Base-by-base conservation (phyloP, 2,329 filamentous ascomycete genomes). In the Sarocladiaceae sp. region DNA sequence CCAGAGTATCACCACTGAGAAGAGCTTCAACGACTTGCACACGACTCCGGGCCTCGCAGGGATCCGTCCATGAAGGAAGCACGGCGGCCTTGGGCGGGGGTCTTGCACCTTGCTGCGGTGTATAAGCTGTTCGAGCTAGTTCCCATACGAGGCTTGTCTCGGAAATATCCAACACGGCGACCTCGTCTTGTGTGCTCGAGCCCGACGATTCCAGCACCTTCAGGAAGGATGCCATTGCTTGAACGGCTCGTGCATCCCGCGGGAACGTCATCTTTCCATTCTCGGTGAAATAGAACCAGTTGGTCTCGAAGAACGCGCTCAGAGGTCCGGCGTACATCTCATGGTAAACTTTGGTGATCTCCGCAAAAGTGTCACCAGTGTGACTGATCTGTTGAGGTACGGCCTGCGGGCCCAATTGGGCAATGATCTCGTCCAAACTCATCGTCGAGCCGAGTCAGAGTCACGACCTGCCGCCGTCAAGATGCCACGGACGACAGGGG, bases 281-380 rank as follows among this genome's bases (percentile, higher is more conserved):
- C 13, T 75, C 76, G 44, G 64, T 64, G 46, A 76, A 73, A 54
- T 74, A 81, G 70, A 90, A 97, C 92, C 92, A 97, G 25, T 77
- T 79, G 6, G 90, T 88, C 66, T 97, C 92, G 56, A 95, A 80
- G 56, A 94, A 86, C 48, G 80, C 79, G 66, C 89, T 85, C 44
- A 94, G 79, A 7, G 84, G 87, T 1, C 79, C 80, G 3, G 85
- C 87, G 66, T 94, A 95, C 57, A 90, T 84, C 58, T 86, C 85
- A 59, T 82, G 79, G 68, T 88, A 95, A 15, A 93, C 67, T 55
- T 80, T 80, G 57, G 83, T 84, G 54, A 90, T 83, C 63, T 90
- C 85, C 59, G 84, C 81, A 48, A 88, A 62, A 20, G 68, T 70
- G 29, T 76, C 74, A 53, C 78, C 67, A 64, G 73, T 67, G 61